Evolutionary conservation across 345 rosid species (phyloP), one percentile per base, ranked within the genome.

Genomic region (Gossypium arboreum): DNA sequence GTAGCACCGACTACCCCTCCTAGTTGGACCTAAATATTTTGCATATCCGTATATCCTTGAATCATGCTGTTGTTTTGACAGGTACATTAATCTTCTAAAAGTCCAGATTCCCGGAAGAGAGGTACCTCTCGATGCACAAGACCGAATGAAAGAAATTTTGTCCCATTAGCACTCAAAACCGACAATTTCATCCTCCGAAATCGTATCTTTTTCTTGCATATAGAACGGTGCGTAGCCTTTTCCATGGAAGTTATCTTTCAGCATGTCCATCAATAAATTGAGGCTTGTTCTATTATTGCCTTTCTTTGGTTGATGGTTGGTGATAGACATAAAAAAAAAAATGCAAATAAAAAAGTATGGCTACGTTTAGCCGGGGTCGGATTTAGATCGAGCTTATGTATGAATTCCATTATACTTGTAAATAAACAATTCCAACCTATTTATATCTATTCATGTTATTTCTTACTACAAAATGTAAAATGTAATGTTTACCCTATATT

Each of bases 31-130:
- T 18, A 57, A 50, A 27, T 45, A n/a, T 56, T 2, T 24, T 68
- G 58, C 47, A 58, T 58, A 27, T 22, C 29, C n/a, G 17, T 29
- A 50, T 12, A 34, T 1, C 71, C 68, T 76, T 20, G 1, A 52
- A 65, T 22, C 50, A 48, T 48, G 25, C 4, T 70, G 47, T 63
- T 81, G 9, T 73, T 66, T 59, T 66, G 72, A 71, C 84, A 96
- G 99, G 89, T 93, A 89, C 73, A 74, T 81, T 3, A 92, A 84
- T 85, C 98, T 96, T 61, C 79, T 93, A 10, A 89, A 87, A 84
- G 90, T 93, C 76, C 81, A 81, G 66, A 97, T 96, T 60, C 94
- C 97, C 0, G 97, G 98, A 83, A 90, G 98, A 79, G 97, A 96
- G 68, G 84, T 92, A 75, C 97, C 97, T 29, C 72, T 80, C 0